Evolutionary conservation across 1,284 basidiomycete genomes (phyloP).

Genomic region (Phlebopus sp.): DNA sequence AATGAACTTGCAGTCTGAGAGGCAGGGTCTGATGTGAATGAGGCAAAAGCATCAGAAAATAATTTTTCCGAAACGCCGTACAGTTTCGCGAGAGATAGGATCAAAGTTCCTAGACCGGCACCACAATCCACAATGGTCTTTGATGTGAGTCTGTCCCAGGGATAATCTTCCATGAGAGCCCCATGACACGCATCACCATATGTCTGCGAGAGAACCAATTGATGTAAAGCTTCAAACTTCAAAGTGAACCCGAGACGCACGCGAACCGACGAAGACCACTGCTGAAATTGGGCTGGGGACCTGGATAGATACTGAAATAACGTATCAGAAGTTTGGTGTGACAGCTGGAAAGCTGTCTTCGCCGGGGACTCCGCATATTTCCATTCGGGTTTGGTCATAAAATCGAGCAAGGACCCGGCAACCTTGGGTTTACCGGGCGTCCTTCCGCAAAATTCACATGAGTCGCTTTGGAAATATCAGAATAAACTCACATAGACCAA

Average conservation of each 20-base stretch:
- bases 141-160: slow-evolving; percentile 10
- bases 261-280: not conserved
- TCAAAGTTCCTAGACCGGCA: slow-evolving; percentile 18
- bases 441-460: slow-evolving; percentile 10
- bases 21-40: not conserved
- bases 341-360: slow-evolving; percentile 25
- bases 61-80: not conserved
- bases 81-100: slow-evolving; percentile 13
- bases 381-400: slow-evolving; percentile 25
- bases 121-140: slow-evolving; percentile 15
- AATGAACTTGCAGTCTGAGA: slow-evolving; percentile 12
- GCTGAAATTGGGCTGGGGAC: not conserved
- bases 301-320: slow-evolving; percentile 15
- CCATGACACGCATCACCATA: slow-evolving; percentile 12
- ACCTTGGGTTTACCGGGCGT: slow-evolving; percentile 22
- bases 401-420: slow-evolving; percentile 16
- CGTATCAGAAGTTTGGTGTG: slow-evolving; percentile 17
- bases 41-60: not conserved
- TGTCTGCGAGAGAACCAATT: slow-evolving; percentile 6
- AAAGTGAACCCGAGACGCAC: not conserved
- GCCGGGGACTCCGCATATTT: slow-evolving; percentile 18
- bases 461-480: not conserved
- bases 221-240: not conserved
- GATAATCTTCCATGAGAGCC: slow-evolving; percentile 14
- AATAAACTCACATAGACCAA: slow-evolving; percentile 17